Conservation (phyloP, 306 rosid genomes). For the Lagenaria siceraria region DNA sequence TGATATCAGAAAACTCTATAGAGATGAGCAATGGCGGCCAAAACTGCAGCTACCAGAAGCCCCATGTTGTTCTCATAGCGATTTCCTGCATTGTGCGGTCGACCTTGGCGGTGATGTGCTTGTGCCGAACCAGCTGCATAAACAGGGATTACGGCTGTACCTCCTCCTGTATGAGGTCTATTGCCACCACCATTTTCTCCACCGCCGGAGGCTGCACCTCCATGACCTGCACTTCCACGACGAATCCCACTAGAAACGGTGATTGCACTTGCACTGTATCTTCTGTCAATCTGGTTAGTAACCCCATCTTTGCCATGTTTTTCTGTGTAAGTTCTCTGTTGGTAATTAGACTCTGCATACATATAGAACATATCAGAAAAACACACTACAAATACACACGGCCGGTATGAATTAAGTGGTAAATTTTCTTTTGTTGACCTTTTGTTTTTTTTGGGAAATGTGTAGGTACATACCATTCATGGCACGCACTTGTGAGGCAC, state of each 20-base stretch:
- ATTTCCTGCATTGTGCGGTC: slow-evolving; percentile 27
- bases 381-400: too few relatives aligned
- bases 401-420: too few relatives aligned
- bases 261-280: neutral
- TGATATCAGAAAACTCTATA: neutral
- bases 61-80: slow-evolving; percentile 19
- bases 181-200: slow-evolving; percentile 17
- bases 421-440: neutral
- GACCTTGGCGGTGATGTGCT: slow-evolving; percentile 28
- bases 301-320: neutral
- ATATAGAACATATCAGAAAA: neutral
- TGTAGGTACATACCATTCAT: neutral
- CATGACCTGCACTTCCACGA: slow-evolving; percentile 11
- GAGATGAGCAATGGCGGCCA: slow-evolving; percentile 23
- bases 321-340: slow-evolving; percentile 11
- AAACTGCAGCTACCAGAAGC: slow-evolving; percentile 18
- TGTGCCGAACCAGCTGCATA: slow-evolving; percentile 51
- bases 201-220: slow-evolving; percentile 9
- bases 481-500: neutral
- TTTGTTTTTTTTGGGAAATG: neutral
- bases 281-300: neutral
- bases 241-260: slow-evolving; percentile 19
- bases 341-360: slow-evolving; percentile 1
- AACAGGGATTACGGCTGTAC: slow-evolving; percentile 37
- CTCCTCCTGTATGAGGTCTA: slow-evolving; percentile 26